Conservation (phyloP, 495 filamentous ascomycete species). For the Penicillium dipodomyicola region DNA sequence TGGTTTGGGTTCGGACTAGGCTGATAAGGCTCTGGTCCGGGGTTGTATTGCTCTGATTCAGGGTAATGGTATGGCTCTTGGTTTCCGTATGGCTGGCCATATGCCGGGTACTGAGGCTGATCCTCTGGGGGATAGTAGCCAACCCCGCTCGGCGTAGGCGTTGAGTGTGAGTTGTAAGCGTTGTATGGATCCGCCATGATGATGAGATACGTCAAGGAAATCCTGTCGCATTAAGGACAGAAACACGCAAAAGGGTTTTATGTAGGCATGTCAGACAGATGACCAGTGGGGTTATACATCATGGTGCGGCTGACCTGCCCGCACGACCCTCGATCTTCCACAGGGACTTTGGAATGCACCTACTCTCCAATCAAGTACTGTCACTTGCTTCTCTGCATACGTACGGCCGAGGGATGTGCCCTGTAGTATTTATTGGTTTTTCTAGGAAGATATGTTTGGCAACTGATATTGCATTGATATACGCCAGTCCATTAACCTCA, state of each 20-base stretch:
- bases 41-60: conserved; percentile 33
- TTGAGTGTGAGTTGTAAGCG: conserved; percentile 33
- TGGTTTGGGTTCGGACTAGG: conserved; percentile 23
- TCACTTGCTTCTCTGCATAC: neutral
- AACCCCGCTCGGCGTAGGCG: conserved; percentile 27
- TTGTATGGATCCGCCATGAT: conserved; percentile 53
- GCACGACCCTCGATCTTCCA: conserved; percentile 23
- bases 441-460: conserved; percentile 9
- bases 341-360: conserved; percentile 19
- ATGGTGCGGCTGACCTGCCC: conserved; percentile 31
- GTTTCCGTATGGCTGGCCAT: conserved; percentile 10
- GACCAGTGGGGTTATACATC: conserved; percentile 17
- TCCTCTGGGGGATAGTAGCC: conserved; percentile 31
- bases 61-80: conserved; percentile 14
- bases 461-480: conserved; percentile 16
- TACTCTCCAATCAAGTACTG: conserved; percentile 18
- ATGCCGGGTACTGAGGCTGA: conserved; percentile 14
- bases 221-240: neutral
- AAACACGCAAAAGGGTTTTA: neutral
- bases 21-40: neutral
- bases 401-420: conserved; percentile 1
- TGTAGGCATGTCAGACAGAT: conserved; percentile 7
- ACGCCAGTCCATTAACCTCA: conserved; percentile 17
- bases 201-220: conserved; percentile 1
- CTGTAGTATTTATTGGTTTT: neutral